Evolutionary conservation across 257 asterid genomes (phyloP).

Genomic region (Nicotiana benthamiana): DNA sequence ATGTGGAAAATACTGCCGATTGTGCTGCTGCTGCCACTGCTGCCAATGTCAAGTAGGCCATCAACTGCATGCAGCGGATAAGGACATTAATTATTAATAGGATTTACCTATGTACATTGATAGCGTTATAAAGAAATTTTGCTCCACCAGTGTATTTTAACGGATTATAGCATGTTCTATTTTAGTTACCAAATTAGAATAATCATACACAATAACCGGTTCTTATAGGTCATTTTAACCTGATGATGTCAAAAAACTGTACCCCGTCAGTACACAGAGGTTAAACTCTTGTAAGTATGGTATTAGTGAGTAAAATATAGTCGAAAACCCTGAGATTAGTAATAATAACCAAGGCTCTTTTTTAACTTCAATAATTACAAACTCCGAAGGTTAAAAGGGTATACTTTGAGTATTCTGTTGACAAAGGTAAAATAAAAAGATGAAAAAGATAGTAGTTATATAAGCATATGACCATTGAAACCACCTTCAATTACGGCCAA

Average conservation of each 20-base stretch:
- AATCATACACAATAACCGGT: too few species aligned
- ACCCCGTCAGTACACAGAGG: background rate
- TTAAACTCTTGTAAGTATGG: background rate
- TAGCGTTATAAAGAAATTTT: background rate
- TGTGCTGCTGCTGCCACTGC: slow-evolving; percentile 77
- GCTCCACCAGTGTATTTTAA: background rate
- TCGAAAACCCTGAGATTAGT: background rate
- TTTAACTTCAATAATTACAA: background rate
- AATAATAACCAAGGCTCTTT: background rate
- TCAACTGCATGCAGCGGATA: slow-evolving; percentile 32
- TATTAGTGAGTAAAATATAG: background rate
- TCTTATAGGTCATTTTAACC: background rate
- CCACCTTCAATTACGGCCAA: background rate
- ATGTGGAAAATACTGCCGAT: slow-evolving; percentile 52
- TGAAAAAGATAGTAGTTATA: background rate
- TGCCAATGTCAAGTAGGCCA: slow-evolving; percentile 63
- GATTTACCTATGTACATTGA: background rate
- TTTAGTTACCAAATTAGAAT: too few species aligned
- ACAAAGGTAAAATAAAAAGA: background rate
- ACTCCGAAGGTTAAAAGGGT: background rate
- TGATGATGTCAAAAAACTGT: background rate
- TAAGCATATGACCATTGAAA: background rate
- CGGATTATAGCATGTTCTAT: background rate
- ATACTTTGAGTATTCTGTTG: background rate
- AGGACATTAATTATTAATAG: background rate